These are phyloP conservation scores for Testicularia cyperi DNA, from an alignment of 1,284 basidiomycete species.

Conservation along the genomic window DNA sequence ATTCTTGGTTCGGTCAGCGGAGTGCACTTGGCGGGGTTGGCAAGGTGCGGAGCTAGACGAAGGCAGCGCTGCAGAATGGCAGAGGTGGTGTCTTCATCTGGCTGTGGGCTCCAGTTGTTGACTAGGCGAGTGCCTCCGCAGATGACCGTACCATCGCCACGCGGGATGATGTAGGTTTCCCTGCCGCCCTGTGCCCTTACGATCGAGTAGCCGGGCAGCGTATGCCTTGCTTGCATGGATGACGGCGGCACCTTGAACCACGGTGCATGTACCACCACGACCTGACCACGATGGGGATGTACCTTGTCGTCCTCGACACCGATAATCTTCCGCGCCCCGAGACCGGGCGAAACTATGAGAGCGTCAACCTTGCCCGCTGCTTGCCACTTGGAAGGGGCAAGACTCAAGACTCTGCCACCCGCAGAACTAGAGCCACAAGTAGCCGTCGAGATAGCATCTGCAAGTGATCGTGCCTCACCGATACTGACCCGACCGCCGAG, in stretches of 20 bases:
- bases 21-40: slow-evolving; percentile 2
- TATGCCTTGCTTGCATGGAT: no score
- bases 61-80: slow-evolving; percentile 39
- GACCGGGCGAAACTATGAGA: slow-evolving; percentile 37
- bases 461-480: slow-evolving; percentile 3
- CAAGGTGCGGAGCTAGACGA: slow-evolving; percentile 23
- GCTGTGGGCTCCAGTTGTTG: slow-evolving; percentile 25
- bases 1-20: slow-evolving; percentile 3
- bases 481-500: slow-evolving; percentile 39
- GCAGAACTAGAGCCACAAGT: not conserved
- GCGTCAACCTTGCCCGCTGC: slow-evolving; percentile 1
- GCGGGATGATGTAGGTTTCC: slow-evolving; percentile 49
- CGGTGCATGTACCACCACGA: slow-evolving; percentile 38
- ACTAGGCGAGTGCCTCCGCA: slow-evolving; percentile 48
- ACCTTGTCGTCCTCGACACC: slow-evolving; percentile 29
- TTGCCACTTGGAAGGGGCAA: not conserved
- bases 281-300: slow-evolving; percentile 47
- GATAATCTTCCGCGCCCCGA: slow-evolving; percentile 30
- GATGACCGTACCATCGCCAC: slow-evolving; percentile 45
- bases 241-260: not conserved
- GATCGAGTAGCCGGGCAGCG: slow-evolving; percentile 18
- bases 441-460: slow-evolving; percentile 5
- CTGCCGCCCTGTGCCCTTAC: slow-evolving; percentile 29
- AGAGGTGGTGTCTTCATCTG: slow-evolving; percentile 31
- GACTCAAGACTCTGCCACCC: slow-evolving; percentile 1